Evolutionary conservation across 768 basidiomycete species (phyloP).

Genomic region (Kwoniella bestiolae): DNA sequence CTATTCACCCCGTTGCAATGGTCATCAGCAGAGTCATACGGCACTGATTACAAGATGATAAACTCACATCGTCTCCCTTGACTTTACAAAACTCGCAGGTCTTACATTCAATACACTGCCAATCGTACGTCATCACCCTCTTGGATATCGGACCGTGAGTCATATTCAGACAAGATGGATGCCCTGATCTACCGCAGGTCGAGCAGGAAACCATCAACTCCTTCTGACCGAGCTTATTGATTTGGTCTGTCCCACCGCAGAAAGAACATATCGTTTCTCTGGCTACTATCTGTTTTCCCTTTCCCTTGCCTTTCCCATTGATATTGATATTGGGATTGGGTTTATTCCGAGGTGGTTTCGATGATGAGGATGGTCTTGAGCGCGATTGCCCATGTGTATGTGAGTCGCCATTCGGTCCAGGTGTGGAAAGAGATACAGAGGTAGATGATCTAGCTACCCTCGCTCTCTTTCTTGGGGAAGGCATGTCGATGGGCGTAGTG

Average conservation of each 20-base stretch:
- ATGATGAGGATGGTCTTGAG: background rate
- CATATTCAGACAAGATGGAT: conserved; percentile 79
- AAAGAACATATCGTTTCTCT: conserved; percentile 65
- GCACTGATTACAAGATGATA: background rate
- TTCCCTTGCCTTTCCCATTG: conserved; percentile 24
- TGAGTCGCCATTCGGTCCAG: background rate
- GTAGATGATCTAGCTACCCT: conserved; percentile 16
- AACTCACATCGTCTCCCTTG: conserved; percentile 86
- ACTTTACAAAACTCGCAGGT: conserved; percentile 81
- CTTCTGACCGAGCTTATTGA: conserved; percentile 65
- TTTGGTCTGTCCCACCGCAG: conserved; percentile 70
- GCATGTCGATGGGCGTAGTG: background rate
- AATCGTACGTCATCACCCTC: conserved; percentile 72
- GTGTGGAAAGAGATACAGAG: background rate
- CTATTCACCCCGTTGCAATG: background rate
- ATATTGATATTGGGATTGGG: no score
- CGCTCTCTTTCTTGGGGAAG: conserved; percentile 10
- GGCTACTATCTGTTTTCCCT: conserved; percentile 20
- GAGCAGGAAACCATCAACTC: conserved; percentile 79
- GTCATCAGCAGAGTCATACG: background rate
- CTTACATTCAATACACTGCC: conserved; percentile 92
- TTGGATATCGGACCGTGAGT: conserved; percentile 63
- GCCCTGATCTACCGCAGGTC: conserved; percentile 87
- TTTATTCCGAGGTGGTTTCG: background rate
- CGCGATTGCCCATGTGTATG: background rate